Evolutionary conservation across 441 rosid species (phyloP).

Genomic region (Corymbia calophylla): DNA sequence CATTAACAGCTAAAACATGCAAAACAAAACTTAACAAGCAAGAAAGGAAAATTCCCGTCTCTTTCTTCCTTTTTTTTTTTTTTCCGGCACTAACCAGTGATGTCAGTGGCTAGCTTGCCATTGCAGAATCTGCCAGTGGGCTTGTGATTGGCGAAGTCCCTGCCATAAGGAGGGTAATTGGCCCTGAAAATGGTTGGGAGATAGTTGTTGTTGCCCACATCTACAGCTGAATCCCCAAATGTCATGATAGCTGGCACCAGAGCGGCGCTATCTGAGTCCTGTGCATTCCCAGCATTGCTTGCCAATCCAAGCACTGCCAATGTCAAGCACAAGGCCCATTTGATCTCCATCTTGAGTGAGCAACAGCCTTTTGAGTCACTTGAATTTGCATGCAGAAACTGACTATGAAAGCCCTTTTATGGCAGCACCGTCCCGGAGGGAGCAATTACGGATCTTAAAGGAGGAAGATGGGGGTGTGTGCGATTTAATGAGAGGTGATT

Average conservation of each 20-base stretch:
- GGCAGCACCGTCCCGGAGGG: not conserved
- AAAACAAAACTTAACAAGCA: not conserved
- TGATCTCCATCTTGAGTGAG: not conserved
- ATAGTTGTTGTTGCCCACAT: slow-evolving; percentile 87
- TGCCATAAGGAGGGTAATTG: slow-evolving; percentile 84
- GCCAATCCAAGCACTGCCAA: not conserved
- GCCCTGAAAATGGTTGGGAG: slow-evolving; percentile 75
- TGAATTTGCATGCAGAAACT: not conserved
- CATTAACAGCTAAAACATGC: not conserved
- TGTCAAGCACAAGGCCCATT: not conserved
- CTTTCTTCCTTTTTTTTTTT: not conserved
- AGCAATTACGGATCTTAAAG: not conserved
- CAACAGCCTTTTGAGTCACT: not conserved
- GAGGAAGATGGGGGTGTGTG: not conserved
- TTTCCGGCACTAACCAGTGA: slow-evolving; percentile 47
- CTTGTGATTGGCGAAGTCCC: slow-evolving; percentile 60
- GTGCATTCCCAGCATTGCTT: slow-evolving; percentile 15
- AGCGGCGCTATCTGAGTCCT: slow-evolving; percentile 27
- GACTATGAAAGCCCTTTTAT: not conserved
- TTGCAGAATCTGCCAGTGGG: slow-evolving; percentile 93
- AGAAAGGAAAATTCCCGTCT: not conserved
- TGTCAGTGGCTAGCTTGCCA: slow-evolving; percentile 82
- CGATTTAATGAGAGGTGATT: not conserved
- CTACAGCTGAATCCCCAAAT: slow-evolving; percentile 85
- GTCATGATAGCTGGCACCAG: slow-evolving; percentile 68